Evolutionary conservation across 2,329 filamentous ascomycete species (phyloP).

Genomic region (Aspergillus oerlinghausenensis): DNA sequence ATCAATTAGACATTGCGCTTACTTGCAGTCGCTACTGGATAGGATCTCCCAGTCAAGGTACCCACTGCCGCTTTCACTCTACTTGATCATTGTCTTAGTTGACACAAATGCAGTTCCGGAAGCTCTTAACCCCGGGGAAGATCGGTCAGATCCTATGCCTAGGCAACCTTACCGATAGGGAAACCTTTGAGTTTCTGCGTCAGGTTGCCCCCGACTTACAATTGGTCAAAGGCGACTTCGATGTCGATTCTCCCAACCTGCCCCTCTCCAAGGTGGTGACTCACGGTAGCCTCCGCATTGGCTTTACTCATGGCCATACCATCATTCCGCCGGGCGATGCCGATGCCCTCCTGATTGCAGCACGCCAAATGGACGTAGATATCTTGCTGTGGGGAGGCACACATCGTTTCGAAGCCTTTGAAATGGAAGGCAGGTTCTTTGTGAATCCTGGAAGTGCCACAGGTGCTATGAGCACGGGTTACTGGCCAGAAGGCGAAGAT

Average conservation of each 20-base stretch:
- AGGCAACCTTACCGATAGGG: conserved; percentile 74
- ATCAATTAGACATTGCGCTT: conserved; percentile 12
- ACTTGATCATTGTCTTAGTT: conserved; percentile 9
- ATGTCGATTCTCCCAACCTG: conserved; percentile 61
- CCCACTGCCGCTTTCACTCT: conserved; percentile 10
- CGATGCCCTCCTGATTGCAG: conserved; percentile 62
- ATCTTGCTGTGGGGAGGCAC: conserved; percentile 66
- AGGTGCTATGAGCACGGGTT: conserved; percentile 59
- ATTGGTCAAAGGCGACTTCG: conserved; percentile 66
- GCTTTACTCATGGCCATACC: conserved; percentile 68
- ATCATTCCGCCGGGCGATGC: conserved; percentile 64
- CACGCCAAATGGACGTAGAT: conserved; percentile 67
- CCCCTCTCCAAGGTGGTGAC: conserved; percentile 65
- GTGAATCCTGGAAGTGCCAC: conserved; percentile 66
- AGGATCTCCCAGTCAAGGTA: conserved; percentile 86
- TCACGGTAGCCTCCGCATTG: conserved; percentile 64
- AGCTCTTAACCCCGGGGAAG: conserved; percentile 77
- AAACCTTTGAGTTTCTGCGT: conserved; percentile 75
- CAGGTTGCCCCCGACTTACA: conserved; percentile 68
- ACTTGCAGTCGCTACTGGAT: conserved; percentile 10
- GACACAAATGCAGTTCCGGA: conserved; percentile 62
- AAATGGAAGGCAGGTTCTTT: conserved; percentile 69
- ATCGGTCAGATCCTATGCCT: conserved; percentile 77
- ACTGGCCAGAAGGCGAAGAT: conserved; percentile 59
- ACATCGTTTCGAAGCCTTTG: conserved; percentile 66